phyloP scores from a whole-genome alignment of 1,284 basidiomycete genomes.

The Ceratobasidium sp. region DNA sequence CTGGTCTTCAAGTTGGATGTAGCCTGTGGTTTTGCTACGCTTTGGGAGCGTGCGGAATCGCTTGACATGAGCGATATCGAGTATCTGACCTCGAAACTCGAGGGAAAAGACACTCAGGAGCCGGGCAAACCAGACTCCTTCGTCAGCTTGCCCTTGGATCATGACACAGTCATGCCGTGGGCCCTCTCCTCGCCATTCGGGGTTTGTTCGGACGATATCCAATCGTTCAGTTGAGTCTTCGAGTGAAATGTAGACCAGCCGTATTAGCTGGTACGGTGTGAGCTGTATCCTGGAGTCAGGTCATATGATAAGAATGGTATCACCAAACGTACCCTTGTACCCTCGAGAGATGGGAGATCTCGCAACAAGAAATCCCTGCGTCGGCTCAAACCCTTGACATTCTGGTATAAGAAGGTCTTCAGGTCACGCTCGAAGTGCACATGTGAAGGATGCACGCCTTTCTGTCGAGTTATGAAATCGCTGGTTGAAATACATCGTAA shows the following conservation, averaged over 20 bases:
- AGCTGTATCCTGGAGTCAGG: background rate
- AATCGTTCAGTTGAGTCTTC: background rate
- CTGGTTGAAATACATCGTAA: too few relatives aligned
- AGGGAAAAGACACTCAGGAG: background rate
- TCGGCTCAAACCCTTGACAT: too few relatives aligned
- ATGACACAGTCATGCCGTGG: background rate
- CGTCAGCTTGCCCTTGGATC: background rate
- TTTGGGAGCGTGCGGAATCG: background rate
- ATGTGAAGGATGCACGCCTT: too few relatives aligned
- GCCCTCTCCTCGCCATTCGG: background rate
- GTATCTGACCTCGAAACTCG: background rate
- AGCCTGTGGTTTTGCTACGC: background rate
- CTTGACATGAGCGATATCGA: background rate
- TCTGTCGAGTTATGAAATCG: too few relatives aligned
- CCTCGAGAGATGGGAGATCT: too few relatives aligned
- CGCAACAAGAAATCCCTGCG: too few relatives aligned
- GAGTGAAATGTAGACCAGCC: background rate
- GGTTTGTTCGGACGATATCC: background rate
- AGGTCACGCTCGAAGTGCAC: too few relatives aligned
- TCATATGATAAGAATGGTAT: too few relatives aligned
- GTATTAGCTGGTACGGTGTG: background rate
- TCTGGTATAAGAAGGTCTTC: too few relatives aligned
- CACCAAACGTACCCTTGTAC: too few relatives aligned
- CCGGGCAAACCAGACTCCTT: background rate
- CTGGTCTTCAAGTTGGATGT: background rate